Evolutionary conservation across 1,284 basidiomycete genomes (phyloP).

Genomic region (Trichosporon sp.): DNA sequence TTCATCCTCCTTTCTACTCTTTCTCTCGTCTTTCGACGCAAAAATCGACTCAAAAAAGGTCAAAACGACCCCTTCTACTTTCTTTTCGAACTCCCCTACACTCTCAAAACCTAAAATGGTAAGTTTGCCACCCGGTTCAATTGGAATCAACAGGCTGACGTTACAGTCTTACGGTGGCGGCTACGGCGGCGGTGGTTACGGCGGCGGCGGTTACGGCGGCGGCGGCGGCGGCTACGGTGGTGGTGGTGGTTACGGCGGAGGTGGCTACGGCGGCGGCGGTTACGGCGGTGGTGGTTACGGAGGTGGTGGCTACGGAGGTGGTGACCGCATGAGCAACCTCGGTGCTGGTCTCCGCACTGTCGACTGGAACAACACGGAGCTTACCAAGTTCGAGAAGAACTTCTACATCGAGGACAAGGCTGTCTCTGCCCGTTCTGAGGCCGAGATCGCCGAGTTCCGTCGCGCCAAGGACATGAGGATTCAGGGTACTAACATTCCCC

Average conservation of each 20-base stretch:
- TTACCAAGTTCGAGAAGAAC: constrained; percentile 71
- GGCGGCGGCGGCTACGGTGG: constrained; percentile 29
- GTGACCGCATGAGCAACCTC: constrained; percentile 76
- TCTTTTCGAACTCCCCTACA: background rate
- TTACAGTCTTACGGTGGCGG: constrained; percentile 38
- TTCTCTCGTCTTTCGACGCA: constrained; percentile 5
- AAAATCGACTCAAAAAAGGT: constrained; percentile 3
- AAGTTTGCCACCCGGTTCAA: background rate
- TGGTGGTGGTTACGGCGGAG: constrained; percentile 51
- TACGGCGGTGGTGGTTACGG: constrained; percentile 28
- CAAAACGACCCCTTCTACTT: constrained; percentile 2
- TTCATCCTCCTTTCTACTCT: constrained; percentile 2
- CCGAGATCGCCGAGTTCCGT: constrained; percentile 84
- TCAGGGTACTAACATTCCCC: constrained; percentile 80
- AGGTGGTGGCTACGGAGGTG: constrained; percentile 57
- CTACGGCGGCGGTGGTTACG: constrained; percentile 38
- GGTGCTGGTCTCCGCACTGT: constrained; percentile 76
- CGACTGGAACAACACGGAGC: constrained; percentile 69
- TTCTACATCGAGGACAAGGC: constrained; percentile 93
- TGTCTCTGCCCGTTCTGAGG: constrained; percentile 70
- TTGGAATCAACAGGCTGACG: background rate
- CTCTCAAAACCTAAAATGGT: constrained; percentile 5
- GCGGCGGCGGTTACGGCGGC: constrained; percentile 45
- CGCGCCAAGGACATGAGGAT: constrained; percentile 83
- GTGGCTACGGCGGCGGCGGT: constrained; percentile 19